A percentile compares a stretch with the other conserved stretches of the same genome.
These are phyloP conservation scores for Ganoderma resinaceum DNA, from an alignment of 1,284 basidiomycete species.

Conservation along the genomic window DNA sequence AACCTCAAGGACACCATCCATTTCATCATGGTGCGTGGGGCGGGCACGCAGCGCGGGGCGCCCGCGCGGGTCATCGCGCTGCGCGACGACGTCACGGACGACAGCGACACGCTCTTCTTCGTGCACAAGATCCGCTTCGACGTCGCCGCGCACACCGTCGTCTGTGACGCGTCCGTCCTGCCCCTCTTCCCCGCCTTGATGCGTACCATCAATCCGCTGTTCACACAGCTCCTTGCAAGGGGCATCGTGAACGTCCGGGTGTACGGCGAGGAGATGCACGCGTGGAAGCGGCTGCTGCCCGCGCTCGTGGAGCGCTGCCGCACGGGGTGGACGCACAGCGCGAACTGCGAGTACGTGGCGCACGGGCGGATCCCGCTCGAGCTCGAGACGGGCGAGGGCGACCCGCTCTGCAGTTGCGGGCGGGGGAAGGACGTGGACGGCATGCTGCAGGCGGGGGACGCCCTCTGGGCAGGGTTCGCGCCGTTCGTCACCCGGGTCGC, in stretches of 20 bases:
- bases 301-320: conserved; percentile 58
- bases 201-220: conserved; percentile 3
- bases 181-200: conserved; percentile 41
- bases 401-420: conserved; percentile 58
- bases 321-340: conserved; percentile 52
- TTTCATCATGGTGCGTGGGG: conserved; percentile 37
- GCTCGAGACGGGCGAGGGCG: conserved; percentile 36
- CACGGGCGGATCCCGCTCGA: conserved; percentile 42
- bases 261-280: conserved; percentile 39
- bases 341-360: conserved; percentile 52
- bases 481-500: conserved; percentile 53
- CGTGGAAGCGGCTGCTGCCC: conserved; percentile 57
- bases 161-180: conserved; percentile 53
- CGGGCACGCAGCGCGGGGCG: conserved; percentile 33
- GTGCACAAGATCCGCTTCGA: conserved; percentile 53
- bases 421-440: conserved; percentile 46
- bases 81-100: conserved; percentile 31
- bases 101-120: conserved; percentile 47
- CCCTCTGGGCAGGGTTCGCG: conserved; percentile 45
- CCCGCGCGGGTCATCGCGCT: conserved; percentile 41
- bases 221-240: conserved; percentile 13
- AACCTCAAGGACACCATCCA: conserved; percentile 44
- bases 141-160: conserved; percentile 49
- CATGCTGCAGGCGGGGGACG: conserved; percentile 36
- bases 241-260: conserved; percentile 28